Evolutionary conservation across 164 flowering plant genomes (phyloP).

Genomic region (Euptelea pleiosperma): DNA sequence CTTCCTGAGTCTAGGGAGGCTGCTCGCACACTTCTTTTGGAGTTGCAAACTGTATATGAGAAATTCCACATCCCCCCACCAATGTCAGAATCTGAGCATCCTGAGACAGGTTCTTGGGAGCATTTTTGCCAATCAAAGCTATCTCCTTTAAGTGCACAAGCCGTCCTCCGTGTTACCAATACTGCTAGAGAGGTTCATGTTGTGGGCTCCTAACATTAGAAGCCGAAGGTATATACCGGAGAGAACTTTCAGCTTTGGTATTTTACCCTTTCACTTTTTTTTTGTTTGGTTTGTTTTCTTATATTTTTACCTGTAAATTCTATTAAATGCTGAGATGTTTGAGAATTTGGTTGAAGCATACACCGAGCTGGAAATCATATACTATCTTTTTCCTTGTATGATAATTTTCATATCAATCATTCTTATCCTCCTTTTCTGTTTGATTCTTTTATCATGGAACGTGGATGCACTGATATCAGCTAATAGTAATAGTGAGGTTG

Average conservation of each 20-base stretch:
- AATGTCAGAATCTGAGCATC: slow-evolving; percentile 31
- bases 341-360: slow-evolving; percentile 7
- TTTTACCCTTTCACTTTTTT: neutral
- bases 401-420: slow-evolving; percentile 4
- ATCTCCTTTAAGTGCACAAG: slow-evolving; percentile 81
- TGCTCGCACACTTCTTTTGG: slow-evolving; percentile 74
- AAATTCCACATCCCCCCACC: slow-evolving; percentile 32
- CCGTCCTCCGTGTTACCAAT: slow-evolving; percentile 78
- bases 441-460: neutral
- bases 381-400: neutral
- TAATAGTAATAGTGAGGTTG: no score
- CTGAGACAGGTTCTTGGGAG: slow-evolving; percentile 59
- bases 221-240: neutral
- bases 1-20: slow-evolving; percentile 97
- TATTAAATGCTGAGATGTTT: slow-evolving; percentile 9
- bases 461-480: neutral
- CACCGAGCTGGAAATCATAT: slow-evolving; percentile 11
- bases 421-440: neutral
- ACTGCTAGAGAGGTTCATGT: slow-evolving; percentile 44
- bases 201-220: slow-evolving; percentile 45
- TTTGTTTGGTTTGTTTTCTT: slow-evolving; percentile 12
- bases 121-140: slow-evolving; percentile 79
- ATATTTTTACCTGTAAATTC: slow-evolving; percentile 14
- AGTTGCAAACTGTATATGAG: slow-evolving; percentile 65
- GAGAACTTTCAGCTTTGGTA: slow-evolving; percentile 9